Conservation (phyloP, 164 flowering plant genomes). For the Aristolochia contorta region DNA sequence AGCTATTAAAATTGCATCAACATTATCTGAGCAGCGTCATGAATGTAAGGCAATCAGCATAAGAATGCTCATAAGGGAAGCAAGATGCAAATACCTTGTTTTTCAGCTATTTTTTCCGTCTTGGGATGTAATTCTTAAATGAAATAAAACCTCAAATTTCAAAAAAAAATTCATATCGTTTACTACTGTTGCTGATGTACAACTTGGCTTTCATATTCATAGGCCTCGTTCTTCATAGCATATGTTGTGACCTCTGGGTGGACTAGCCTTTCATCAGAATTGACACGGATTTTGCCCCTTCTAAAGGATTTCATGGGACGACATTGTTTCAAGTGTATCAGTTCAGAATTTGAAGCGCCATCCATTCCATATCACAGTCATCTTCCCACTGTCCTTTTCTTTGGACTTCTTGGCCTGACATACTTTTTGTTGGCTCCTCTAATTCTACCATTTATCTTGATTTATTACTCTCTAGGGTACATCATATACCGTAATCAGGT, state of each 20-base stretch:
- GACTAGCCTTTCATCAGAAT: constrained; percentile 66
- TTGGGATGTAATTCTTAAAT: no score
- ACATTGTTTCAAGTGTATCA: constrained; percentile 15
- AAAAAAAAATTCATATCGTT: no score
- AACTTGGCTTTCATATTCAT: constrained; percentile 6
- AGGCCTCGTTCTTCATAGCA: constrained; percentile 88
- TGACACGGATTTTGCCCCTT: constrained; percentile 44
- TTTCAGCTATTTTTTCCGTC: no score
- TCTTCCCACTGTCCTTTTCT: constrained; percentile 63
- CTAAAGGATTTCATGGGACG: constrained; percentile 30
- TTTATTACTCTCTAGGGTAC: constrained; percentile 69
- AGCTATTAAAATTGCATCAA: no score
- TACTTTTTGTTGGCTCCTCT: constrained; percentile 88
- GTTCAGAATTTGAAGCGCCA: constrained; percentile 46
- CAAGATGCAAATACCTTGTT: no score
- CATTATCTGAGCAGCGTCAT: no score
- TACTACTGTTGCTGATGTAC: neutral
- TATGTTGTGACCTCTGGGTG: constrained; percentile 94
- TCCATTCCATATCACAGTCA: constrained; percentile 54
- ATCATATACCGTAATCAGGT: constrained; percentile 89
- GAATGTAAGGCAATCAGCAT: no score
- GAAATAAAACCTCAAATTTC: no score
- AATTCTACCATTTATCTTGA: constrained; percentile 78
- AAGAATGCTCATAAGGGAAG: no score
- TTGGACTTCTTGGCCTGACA: constrained; percentile 80